These are phyloP conservation scores for Opeltia flavorubescens DNA, from an alignment of 495 filamentous ascomycete species.

Conservation along the genomic window DNA sequence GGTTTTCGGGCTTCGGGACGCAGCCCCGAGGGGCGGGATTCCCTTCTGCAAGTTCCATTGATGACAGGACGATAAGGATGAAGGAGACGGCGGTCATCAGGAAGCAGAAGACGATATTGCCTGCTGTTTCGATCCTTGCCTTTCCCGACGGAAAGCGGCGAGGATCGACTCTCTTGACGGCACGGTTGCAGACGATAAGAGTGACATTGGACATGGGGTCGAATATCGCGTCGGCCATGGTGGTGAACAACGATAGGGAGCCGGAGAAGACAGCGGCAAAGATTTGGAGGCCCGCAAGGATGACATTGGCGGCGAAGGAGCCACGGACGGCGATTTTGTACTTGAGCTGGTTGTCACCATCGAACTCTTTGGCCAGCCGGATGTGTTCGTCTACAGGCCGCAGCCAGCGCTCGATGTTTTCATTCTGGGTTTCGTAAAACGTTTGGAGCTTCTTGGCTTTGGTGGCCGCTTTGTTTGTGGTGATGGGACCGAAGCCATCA, in stretches of 20 bases:
- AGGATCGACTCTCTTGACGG: slow-evolving; percentile 79
- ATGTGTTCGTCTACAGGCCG: slow-evolving; percentile 89
- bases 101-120: slow-evolving; percentile 95
- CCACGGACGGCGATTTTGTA: slow-evolving; percentile 82
- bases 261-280: slow-evolving; percentile 73
- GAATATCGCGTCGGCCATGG: slow-evolving; percentile 94
- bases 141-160: slow-evolving; percentile 86
- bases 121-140: slow-evolving; percentile 86
- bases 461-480: slow-evolving; percentile 26
- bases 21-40: slow-evolving; percentile 5
- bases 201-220: slow-evolving; percentile 87
- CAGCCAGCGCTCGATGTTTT: slow-evolving; percentile 79
- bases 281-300: slow-evolving; percentile 66
- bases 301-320: slow-evolving; percentile 73
- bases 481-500: slow-evolving; percentile 31
- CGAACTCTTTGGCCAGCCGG: slow-evolving; percentile 62
- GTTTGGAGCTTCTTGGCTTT: slow-evolving; percentile 51
- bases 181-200: slow-evolving; percentile 75
- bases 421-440: slow-evolving; percentile 88
- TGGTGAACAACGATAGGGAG: slow-evolving; percentile 90
- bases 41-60: slow-evolving; percentile 43
- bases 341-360: slow-evolving; percentile 66
- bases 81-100: slow-evolving; percentile 86
- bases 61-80: slow-evolving; percentile 79
- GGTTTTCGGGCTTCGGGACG: slow-evolving; percentile 17